phyloP scores from a whole-genome alignment of 139 green algal genomes.

The Chlamydomonas sphaeroides region DNA sequence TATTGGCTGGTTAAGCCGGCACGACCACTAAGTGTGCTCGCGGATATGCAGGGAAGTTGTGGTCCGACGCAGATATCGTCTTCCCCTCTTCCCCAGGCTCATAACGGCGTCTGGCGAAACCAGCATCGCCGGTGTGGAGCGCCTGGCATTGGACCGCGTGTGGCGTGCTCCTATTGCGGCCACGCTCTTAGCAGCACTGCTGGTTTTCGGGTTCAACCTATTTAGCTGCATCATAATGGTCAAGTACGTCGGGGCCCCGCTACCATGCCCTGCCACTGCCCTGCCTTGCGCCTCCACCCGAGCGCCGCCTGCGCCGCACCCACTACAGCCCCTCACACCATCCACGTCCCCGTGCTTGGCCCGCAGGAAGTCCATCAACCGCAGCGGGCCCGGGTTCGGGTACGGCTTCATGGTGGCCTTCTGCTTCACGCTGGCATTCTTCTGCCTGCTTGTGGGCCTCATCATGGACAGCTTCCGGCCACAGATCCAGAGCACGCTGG shows the following conservation, averaged over 20 bases:
- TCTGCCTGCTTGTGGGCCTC: conserved; percentile 53
- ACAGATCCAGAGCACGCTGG: conserved; percentile 3
- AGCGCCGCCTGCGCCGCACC: neutral
- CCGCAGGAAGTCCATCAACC: conserved; percentile 57
- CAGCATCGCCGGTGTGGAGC: conserved; percentile 1
- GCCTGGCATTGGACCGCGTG: conserved; percentile 27
- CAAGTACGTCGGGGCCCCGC: conserved; percentile 5
- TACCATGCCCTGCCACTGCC: neutral
- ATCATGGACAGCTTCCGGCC: conserved; percentile 58
- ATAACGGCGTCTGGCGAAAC: neutral
- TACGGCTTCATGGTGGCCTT: conserved; percentile 62
- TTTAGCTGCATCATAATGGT: conserved; percentile 51
- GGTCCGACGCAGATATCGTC: no score
- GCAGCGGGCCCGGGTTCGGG: conserved; percentile 52
- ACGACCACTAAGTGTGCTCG: no score
- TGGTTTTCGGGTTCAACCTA: conserved; percentile 61
- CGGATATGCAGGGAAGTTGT: neutral
- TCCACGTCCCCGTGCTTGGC: neutral
- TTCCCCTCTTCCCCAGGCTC: no score
- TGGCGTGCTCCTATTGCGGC: conserved; percentile 52
- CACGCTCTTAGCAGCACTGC: conserved; percentile 35
- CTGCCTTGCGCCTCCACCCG: no score
- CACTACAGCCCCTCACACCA: no score
- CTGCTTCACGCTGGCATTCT: conserved; percentile 61
- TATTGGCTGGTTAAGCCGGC: no score